Conservation (phyloP, 2,329 filamentous ascomycete genomes). For the Exophiala sideris region DNA sequence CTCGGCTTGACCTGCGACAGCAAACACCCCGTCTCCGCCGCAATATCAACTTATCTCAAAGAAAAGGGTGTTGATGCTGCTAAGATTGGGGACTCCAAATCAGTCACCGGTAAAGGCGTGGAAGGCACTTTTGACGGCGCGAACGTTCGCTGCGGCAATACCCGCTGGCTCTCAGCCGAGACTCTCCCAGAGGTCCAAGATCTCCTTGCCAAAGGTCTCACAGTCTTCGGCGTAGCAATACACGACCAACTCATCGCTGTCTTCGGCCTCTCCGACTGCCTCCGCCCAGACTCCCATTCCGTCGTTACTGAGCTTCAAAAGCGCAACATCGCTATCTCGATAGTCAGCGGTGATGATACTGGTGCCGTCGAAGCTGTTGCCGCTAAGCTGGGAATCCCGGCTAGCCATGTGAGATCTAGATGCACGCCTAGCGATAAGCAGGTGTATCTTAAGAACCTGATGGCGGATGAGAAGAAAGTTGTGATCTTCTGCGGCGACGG, state of each 20-base stretch:
- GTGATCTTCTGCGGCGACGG: constrained; percentile 70
- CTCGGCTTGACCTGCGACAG: constrained; percentile 43
- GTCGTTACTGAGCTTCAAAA: constrained; percentile 51
- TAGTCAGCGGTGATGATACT: constrained; percentile 58
- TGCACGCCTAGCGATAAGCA: constrained; percentile 56
- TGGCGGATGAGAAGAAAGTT: constrained; percentile 9
- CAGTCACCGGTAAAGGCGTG: constrained; percentile 33
- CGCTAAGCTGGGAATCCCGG: constrained; percentile 38
- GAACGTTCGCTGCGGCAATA: constrained; percentile 23
- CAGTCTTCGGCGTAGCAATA: constrained; percentile 57
- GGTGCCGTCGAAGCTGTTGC: constrained; percentile 50
- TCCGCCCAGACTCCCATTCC: constrained; percentile 50
- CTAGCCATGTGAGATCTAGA: constrained; percentile 42
- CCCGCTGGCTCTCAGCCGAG: constrained; percentile 37
- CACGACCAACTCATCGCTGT: constrained; percentile 42
- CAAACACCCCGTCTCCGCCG: constrained; percentile 54
- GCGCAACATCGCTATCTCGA: constrained; percentile 49
- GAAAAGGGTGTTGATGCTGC: constrained; percentile 17
- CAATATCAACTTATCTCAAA: constrained; percentile 45
- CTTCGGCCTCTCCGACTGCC: constrained; percentile 49
- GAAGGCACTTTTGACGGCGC: constrained; percentile 13
- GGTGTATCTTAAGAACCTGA: constrained; percentile 32
- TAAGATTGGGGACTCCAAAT: constrained; percentile 27
- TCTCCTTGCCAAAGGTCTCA: constrained; percentile 43
- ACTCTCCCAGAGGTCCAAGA: constrained; percentile 32